Conservation (phyloP, 768 basidiomycete species). For the Boletus tomentosulus region DNA sequence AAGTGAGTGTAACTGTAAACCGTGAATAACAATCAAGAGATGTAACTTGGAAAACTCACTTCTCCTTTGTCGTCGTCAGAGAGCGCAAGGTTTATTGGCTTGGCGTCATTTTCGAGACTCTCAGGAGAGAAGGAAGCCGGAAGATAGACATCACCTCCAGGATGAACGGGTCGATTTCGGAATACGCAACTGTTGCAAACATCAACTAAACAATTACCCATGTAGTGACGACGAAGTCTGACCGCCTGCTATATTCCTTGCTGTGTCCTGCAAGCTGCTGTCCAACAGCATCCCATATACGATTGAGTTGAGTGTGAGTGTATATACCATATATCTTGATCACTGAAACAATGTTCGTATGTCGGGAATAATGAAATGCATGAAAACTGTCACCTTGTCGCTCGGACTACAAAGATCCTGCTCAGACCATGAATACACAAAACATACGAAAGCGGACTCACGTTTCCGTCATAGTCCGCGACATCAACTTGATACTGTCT, state of each 20-base stretch:
- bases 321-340: constrained; percentile 50
- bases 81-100: constrained; percentile 28
- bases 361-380: neutral
- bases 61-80: constrained; percentile 45
- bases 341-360: constrained; percentile 24
- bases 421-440: neutral
- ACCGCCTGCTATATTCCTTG: constrained; percentile 54
- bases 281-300: constrained; percentile 47
- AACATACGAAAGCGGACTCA: constrained; percentile 10
- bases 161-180: constrained; percentile 33
- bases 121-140: constrained; percentile 53
- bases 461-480: constrained; percentile 34
- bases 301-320: constrained; percentile 45
- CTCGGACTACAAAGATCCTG: constrained; percentile 21
- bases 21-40: neutral
- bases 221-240: neutral
- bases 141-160: constrained; percentile 41
- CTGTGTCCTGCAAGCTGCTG: constrained; percentile 41
- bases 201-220: neutral
- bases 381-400: constrained; percentile 9
- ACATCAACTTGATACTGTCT: constrained; percentile 49
- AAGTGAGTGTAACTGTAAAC: constrained; percentile 50
- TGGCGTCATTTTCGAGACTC: constrained; percentile 13
- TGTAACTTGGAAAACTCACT: constrained; percentile 26
- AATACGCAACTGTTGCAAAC: constrained; percentile 39